phyloP scores from a whole-genome alignment of 305 asterid species.

The Fraxinus paxiana region DNA sequence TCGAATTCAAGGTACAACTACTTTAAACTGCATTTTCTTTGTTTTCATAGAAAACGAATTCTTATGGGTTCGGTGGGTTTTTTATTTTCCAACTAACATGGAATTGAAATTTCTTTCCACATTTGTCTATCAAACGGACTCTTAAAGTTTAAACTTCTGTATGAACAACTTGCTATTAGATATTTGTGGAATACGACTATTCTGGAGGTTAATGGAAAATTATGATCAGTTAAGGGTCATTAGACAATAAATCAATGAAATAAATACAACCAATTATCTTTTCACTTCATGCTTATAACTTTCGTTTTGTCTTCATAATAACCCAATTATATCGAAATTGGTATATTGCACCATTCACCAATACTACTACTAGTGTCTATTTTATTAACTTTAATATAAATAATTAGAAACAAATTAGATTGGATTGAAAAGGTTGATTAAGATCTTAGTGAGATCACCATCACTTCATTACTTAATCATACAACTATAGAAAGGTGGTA shows the following conservation, averaged over 20 bases:
- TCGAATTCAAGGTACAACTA: too few relatives aligned
- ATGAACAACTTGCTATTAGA: neutral
- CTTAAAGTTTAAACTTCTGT: neutral
- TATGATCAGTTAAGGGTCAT: neutral
- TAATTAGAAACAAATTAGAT: neutral
- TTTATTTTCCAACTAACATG: too few relatives aligned
- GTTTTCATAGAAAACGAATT: too few relatives aligned
- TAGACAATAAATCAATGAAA: constrained; percentile 21
- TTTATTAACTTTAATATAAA: neutral
- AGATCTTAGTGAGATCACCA: neutral
- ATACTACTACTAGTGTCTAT: neutral
- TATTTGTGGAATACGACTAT: neutral
- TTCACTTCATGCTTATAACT: constrained; percentile 16
- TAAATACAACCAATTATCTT: constrained; percentile 16
- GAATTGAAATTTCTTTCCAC: too few relatives aligned
- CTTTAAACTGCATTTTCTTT: too few relatives aligned
- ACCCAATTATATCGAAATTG: neutral
- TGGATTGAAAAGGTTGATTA: neutral
- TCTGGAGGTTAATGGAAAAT: neutral
- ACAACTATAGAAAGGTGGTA: neutral
- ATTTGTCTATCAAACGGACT: too few relatives aligned
- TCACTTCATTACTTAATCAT: neutral
- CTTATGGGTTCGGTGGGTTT: too few relatives aligned
- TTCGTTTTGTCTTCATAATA: constrained; percentile 24
- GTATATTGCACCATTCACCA: neutral